Base-by-base conservation (phyloP, 306 rosid species). In the Trifolium pratense region DNA sequence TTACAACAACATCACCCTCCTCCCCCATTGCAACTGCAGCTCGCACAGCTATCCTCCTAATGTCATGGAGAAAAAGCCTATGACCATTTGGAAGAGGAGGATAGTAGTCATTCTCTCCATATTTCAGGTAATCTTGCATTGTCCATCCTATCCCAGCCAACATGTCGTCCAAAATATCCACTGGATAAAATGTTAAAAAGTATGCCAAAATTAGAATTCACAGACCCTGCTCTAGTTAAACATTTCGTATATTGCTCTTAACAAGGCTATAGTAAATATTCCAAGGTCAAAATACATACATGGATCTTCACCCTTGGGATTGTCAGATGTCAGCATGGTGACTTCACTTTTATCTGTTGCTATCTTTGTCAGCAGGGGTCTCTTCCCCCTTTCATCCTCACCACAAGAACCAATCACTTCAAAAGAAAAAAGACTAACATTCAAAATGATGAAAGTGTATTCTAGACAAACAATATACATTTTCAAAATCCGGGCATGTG, bases 1-100 rank as follows among this genome's bases (percentile, higher is more conserved):
- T 94, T 88, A 89, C 97, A 81, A 94, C 91, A 78, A 94, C 86
- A 80, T 94, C 99, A 60, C 93, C 97, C 84, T 91, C 99, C 88
- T 94, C 99, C 10, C 97, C 97, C 97, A 94, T 91, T 79, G 99
- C 99, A 80, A 94, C 97, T 15, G 96, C 91, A 83, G 90, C 89
- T 46, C 99, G 95, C 69, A 91, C 97, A 48, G 93, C 96, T 51
- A 89, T 95, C 79, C 90, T 78, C 86, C 96, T 86, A 62, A 94
- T 86, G 80, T 91, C 99, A 83, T 94, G 97, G 60, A 91, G 87
- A 82, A 94, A 94, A 75, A 94, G 83, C 82, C 97, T 86, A 74
- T 91, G 92, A 64, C 97, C 97, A 82, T 94, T 94, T 31, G 89
- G 78, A 83, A 91, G 97, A 83, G 96, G 97, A 7, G 99, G 99